A percentile compares a stretch with the other conserved stretches of the same genome.
Evolutionary conservation across 2,329 filamentous ascomycete species (phyloP).

Genomic region (Colletotrichum tropicale): DNA sequence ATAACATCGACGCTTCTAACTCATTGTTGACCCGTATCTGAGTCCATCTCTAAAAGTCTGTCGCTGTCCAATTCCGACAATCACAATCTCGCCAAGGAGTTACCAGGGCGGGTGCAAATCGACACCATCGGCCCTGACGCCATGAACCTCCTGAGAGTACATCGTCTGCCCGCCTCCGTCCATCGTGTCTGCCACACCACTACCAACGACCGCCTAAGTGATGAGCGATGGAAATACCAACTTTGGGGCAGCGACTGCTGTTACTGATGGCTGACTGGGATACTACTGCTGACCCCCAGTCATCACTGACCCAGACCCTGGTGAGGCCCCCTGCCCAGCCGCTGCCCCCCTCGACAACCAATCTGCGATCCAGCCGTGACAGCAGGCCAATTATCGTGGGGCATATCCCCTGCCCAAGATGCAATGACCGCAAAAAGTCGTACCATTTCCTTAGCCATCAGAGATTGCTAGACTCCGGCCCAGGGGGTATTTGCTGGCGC

Average conservation of each 20-base stretch:
- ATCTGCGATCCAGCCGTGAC: slow-evolving; percentile 25
- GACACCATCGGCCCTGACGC: not conserved
- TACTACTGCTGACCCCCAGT: not conserved
- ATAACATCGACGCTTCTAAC: not conserved
- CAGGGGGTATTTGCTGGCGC: slow-evolving; percentile 5
- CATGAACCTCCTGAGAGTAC: not conserved
- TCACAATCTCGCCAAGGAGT: not conserved
- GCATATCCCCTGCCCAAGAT: slow-evolving; percentile 14
- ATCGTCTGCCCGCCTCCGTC: not conserved
- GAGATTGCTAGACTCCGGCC: slow-evolving; percentile 20
- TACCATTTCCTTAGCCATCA: slow-evolving; percentile 23
- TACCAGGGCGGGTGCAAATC: not conserved
- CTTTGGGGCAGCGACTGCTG: not conserved
- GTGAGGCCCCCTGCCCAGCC: slow-evolving; percentile 12
- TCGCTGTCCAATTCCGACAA: not conserved
- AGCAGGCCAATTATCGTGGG: slow-evolving; percentile 23
- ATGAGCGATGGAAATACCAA: not conserved
- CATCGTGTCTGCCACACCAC: not conserved
- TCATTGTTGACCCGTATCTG: not conserved
- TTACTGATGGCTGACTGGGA: not conserved
- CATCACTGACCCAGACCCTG: slow-evolving; percentile 1
- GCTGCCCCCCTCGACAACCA: slow-evolving; percentile 16
- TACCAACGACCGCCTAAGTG: not conserved
- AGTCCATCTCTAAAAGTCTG: not conserved
- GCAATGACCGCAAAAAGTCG: slow-evolving; percentile 23